These are phyloP conservation scores for Candida pseudocylindracea DNA, from an alignment of 1,139 yeast genomes.

Conservation along the genomic window DNA sequence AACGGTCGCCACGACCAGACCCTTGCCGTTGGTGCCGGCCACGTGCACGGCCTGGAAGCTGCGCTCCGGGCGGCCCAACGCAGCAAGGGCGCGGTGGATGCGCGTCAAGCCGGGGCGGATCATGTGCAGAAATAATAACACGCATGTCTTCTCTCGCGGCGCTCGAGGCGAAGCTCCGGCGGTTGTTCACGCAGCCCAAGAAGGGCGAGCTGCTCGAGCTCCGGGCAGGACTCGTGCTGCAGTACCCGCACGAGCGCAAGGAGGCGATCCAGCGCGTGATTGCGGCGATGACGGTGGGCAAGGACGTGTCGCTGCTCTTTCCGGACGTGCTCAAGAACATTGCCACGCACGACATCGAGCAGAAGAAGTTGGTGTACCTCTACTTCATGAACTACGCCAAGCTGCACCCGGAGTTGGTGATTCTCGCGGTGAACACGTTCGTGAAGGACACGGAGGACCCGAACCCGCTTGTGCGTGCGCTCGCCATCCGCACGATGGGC, in stretches of 20 bases:
- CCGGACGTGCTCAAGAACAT: slow-evolving; percentile 94
- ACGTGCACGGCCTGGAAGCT: slow-evolving; percentile 47
- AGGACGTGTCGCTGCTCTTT: slow-evolving; percentile 83
- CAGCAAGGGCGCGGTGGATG: slow-evolving; percentile 14
- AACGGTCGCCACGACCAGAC: slow-evolving; percentile 67
- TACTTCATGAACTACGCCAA: slow-evolving; percentile 96
- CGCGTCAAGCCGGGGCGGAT: no score
- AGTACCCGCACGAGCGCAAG: slow-evolving; percentile 80
- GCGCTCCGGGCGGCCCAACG: slow-evolving; percentile 49
- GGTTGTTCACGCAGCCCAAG: slow-evolving; percentile 21
- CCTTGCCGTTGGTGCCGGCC: slow-evolving; percentile 93
- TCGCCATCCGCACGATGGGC: slow-evolving; percentile 97
- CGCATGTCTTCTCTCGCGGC: slow-evolving; percentile 8
- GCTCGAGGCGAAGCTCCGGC: slow-evolving; percentile 20
- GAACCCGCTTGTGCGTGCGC: slow-evolving; percentile 84
- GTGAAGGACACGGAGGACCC: slow-evolving; percentile 95
- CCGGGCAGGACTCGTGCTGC: slow-evolving; percentile 79
- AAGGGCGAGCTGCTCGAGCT: slow-evolving; percentile 76
- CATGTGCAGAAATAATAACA: background rate
- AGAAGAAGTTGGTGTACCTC: slow-evolving; percentile 84
- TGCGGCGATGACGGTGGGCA: slow-evolving; percentile 98
- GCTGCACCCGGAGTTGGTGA: slow-evolving; percentile 86
- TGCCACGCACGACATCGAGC: slow-evolving; percentile 93
- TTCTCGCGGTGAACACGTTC: slow-evolving; percentile 92
- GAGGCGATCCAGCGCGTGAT: slow-evolving; percentile 95